These are phyloP conservation scores for Sphenostylis stenocarpa DNA, from an alignment of 306 rosid species.

Conservation along the genomic window DNA sequence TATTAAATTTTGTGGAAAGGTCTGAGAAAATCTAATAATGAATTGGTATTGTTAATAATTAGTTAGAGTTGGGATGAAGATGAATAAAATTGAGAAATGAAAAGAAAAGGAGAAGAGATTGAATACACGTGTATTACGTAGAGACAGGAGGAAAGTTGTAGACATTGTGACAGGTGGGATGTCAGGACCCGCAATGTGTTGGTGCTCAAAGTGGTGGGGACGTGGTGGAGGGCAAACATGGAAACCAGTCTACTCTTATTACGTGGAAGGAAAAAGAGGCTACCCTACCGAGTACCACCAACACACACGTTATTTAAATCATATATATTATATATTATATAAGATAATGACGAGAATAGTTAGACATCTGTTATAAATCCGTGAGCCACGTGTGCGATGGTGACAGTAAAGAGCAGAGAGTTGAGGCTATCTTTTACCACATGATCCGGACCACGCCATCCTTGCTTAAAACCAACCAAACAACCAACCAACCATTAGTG, in stretches of 20 bases:
- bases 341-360: slow-evolving; percentile 20
- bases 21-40: no score
- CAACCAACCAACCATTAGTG: slow-evolving; percentile 16
- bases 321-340: no score
- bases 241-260: slow-evolving; percentile 19
- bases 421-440: slow-evolving; percentile 7
- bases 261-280: slow-evolving; percentile 1
- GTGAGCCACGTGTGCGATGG: slow-evolving; percentile 45
- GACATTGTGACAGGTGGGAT: slow-evolving; percentile 43
- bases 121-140: slow-evolving; percentile 45
- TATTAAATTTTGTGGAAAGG: no score
- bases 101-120: slow-evolving; percentile 16
- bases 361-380: slow-evolving; percentile 12
- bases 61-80: no score
- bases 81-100: background rate
- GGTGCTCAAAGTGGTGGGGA: slow-evolving; percentile 41
- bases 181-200: slow-evolving; percentile 49
- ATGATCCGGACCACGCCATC: slow-evolving; percentile 33
- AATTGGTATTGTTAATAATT: no score
- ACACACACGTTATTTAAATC: slow-evolving; percentile 4
- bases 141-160: slow-evolving; percentile 31
- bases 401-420: slow-evolving; percentile 34
- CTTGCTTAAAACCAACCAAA: slow-evolving; percentile 12
- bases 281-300: slow-evolving; percentile 25
- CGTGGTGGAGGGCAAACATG: slow-evolving; percentile 36